Percentiles rank a stretch among this genome's conserved stretches.
Evolutionary conservation across 1,284 basidiomycete species (phyloP).

Genomic region (Ceraceosorus bombacis): DNA sequence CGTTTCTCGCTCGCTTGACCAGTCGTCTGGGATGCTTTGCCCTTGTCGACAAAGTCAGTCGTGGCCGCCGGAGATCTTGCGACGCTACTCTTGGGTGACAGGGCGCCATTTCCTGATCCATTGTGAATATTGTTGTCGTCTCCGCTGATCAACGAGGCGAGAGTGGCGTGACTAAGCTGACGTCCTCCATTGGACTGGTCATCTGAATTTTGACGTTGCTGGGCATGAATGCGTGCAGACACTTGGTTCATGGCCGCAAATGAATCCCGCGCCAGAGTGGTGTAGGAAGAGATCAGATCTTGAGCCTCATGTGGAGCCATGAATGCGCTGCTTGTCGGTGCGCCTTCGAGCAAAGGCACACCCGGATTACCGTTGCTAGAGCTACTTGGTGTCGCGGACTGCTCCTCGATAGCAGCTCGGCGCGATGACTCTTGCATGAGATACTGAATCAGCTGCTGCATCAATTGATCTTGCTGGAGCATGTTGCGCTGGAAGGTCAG

Average conservation of each 20-base stretch:
- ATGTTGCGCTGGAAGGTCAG: slow-evolving; percentile 73
- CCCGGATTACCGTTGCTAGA: background rate
- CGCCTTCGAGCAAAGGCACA: background rate
- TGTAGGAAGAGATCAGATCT: slow-evolving; percentile 57
- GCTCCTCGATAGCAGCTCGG: background rate
- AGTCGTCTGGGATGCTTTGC: background rate
- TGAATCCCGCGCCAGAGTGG: slow-evolving; percentile 58
- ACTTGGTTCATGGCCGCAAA: slow-evolving; percentile 69
- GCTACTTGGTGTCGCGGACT: background rate
- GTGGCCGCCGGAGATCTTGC: slow-evolving; percentile 14
- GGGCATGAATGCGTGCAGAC: slow-evolving; percentile 54
- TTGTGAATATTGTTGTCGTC: background rate
- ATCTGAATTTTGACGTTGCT: background rate
- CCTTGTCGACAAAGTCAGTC: slow-evolving; percentile 3
- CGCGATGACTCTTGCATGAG: slow-evolving; percentile 55
- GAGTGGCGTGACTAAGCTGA: slow-evolving; percentile 2
- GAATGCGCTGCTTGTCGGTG: slow-evolving; percentile 49
- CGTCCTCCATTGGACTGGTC: background rate
- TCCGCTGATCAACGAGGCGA: background rate
- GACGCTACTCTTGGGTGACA: slow-evolving; percentile 29
- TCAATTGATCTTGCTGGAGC: slow-evolving; percentile 74
- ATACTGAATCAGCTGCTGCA: slow-evolving; percentile 74
- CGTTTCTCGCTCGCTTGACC: slow-evolving; percentile 7
- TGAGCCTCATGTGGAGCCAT: slow-evolving; percentile 59
- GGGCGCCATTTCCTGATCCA: slow-evolving; percentile 4